Evolutionary conservation across 2,329 filamentous ascomycete species (phyloP), one percentile per base, ranked within the genome.

Genomic region (Magnaporthales sp.): DNA sequence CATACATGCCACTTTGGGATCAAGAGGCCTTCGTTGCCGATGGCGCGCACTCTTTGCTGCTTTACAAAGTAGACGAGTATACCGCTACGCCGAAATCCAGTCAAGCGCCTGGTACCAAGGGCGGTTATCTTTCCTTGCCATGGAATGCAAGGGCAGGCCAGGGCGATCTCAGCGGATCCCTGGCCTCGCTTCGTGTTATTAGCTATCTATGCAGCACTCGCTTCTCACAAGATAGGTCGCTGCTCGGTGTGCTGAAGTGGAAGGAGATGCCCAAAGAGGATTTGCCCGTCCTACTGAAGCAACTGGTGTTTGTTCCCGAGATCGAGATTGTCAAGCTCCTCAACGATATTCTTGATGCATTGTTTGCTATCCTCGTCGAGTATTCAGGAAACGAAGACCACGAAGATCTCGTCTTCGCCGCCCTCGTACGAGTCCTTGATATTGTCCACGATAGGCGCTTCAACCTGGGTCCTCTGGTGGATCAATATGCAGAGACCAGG

Each of bases 241-340:
- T 99, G 11, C 80, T 97, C 22, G 91, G 92, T 19, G 81, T 99
- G 29, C 79, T 98, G 38, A 91, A 89, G 71, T 98, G 95, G 95
- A 92, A 88, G 73, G 90, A 94, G 13, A 84, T 89, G 56, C 83
- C 89, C 0, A 84, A 88, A 62, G 87, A 89, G 30, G 88, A 93
- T 46, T 82, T 98, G 1, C 83, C 91, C 0, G 83, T 87, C 27
- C 80, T 96, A 0, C 80, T 99, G 58, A 90, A 91, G 74, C 89
- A 93, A 70, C 86, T 98, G 63, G 89, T 93, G 24, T 98, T 98
- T 71, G 93, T 99, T 0, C 91, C 95, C 0, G 95, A 99, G 75
- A 97, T 98, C 67, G 96, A 99, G 77, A 91, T 99, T 38, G 95
- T 99, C 69, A 99, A 98, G 80, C 84, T 98, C 58, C 81, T 98